Evolutionary conservation across 495 filamentous ascomycete species (phyloP), one percentile per base, ranked within the genome.

Genomic region (Penicillium macrosclerotiorum): DNA sequence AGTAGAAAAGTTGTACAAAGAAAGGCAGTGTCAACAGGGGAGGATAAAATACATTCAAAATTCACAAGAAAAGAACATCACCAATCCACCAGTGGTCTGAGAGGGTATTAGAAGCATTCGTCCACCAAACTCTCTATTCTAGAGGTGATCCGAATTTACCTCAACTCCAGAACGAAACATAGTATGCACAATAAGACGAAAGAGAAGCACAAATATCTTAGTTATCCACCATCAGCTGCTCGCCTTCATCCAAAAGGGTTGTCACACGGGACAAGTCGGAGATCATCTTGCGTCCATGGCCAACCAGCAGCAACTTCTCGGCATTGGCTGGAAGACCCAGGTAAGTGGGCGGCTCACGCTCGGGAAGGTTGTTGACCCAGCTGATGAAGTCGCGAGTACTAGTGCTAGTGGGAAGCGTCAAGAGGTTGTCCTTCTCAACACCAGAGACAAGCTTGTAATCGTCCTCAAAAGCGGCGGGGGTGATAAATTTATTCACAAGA

Each of bases 331-430:
- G 94, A 46, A 99, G 66, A 19, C 93, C 94, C n/a, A 99, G 74
- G 62, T 96, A 99, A 5, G 90, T 96, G 1, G 93, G 93, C 33
- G 93, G 93, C 62, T 99, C 93, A 57, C 93, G 79, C 76, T 99
- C 93, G 9, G 93, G 93, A 50, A 99, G 70, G 30, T 77, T 78
- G 54, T 95, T 86, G 35, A 97, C 92, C 93, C 93, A 99, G 30
- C 79, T 78, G 67, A 87, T 83, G 57, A 97, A 96, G 52, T 95
- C 89, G 44, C 80, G 81, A 67, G 95, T 81, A 22, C 81, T 81
- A 7, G 90, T 95, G 19, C 85, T 82, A 14, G 77, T 75, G 2
- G 93, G 94, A 30, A 95, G 83, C 3, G 77, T 76, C 23, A 99
- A 71, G 40, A 81, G 79, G 14, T 82, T 73, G 31, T 83, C 81